phyloP scores from a whole-genome alignment of 2,329 filamentous ascomycete species.

The Stagonosporopsis cucurbitacearum region DNA sequence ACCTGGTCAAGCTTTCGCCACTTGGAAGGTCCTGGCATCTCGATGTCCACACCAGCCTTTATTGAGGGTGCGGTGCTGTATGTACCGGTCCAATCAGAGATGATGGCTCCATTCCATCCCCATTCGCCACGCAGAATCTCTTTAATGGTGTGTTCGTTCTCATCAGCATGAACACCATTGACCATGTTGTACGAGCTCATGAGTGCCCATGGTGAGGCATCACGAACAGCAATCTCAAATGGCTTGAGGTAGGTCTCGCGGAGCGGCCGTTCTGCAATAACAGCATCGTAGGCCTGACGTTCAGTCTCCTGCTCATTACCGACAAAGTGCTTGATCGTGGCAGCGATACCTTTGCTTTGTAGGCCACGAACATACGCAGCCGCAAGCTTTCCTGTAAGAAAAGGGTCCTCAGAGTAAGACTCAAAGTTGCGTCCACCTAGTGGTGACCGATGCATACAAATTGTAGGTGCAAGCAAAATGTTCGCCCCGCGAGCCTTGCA shows the following conservation, averaged over 20 bases:
- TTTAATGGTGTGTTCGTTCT: constrained; percentile 51
- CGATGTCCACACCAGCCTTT: constrained; percentile 49
- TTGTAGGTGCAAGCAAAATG: constrained; percentile 76
- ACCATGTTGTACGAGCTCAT: constrained; percentile 74
- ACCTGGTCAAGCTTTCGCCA: constrained; percentile 49
- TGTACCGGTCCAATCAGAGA: constrained; percentile 53
- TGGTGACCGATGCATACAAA: constrained; percentile 82
- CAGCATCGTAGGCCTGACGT: constrained; percentile 68
- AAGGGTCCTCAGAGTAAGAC: constrained; percentile 83
- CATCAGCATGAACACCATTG: constrained; percentile 61
- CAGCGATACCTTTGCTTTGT: constrained; percentile 75
- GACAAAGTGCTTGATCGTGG: constrained; percentile 80
- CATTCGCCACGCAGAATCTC: constrained; percentile 51
- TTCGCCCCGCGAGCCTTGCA: constrained; percentile 75
- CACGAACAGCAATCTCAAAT: constrained; percentile 74
- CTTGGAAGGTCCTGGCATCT: constrained; percentile 52
- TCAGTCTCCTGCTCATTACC: constrained; percentile 77
- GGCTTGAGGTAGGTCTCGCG: constrained; percentile 76
- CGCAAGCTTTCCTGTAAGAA: constrained; percentile 75
- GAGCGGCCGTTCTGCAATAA: constrained; percentile 68
- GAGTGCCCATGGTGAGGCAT: constrained; percentile 70
- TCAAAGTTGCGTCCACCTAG: constrained; percentile 87
- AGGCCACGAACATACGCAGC: constrained; percentile 74
- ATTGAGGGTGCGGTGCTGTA: constrained; percentile 49
- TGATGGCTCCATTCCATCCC: constrained; percentile 52